phyloP scores from a whole-genome alignment of 176 grass and related monocot species.

The Bolboschoenus planiculmis region DNA sequence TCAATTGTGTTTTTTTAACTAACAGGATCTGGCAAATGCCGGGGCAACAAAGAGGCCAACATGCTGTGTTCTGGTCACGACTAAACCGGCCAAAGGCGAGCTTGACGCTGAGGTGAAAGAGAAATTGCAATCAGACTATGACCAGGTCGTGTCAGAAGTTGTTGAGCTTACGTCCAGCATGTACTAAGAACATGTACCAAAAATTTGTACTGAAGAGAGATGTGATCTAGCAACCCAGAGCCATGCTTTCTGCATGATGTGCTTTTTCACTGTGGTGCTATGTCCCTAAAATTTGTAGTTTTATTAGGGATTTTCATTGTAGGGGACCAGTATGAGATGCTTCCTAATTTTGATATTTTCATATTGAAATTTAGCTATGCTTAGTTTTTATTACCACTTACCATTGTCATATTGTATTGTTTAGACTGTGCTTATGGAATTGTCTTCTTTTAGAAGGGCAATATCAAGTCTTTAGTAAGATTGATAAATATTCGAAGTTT shows the following conservation, averaged over 20 bases:
- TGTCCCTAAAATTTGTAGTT: background rate
- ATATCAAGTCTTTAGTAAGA: background rate
- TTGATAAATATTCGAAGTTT: background rate
- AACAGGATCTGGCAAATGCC: constrained; percentile 63
- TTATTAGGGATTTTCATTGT: constrained; percentile 15
- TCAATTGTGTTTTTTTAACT: background rate
- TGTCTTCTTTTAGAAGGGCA: background rate
- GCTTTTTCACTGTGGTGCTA: background rate
- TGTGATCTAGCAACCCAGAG: background rate
- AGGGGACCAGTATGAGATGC: background rate
- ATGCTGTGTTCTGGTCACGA: constrained; percentile 60
- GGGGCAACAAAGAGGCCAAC: constrained; percentile 86
- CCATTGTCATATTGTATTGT: background rate
- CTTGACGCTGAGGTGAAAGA: constrained; percentile 50
- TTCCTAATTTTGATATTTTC: background rate
- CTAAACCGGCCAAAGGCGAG: constrained; percentile 58
- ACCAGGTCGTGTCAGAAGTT: constrained; percentile 55
- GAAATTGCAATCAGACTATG: constrained; percentile 57
- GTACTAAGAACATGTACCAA: constrained; percentile 38
- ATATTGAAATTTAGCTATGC: background rate
- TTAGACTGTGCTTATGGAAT: background rate
- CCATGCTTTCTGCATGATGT: constrained; percentile 6
- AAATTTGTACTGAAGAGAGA: constrained; percentile 9
- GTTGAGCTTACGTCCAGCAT: constrained; percentile 42
- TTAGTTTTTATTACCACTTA: background rate